Base-by-base conservation (phyloP, 176 grass and related monocot species). In the Musa troglodytarum region DNA sequence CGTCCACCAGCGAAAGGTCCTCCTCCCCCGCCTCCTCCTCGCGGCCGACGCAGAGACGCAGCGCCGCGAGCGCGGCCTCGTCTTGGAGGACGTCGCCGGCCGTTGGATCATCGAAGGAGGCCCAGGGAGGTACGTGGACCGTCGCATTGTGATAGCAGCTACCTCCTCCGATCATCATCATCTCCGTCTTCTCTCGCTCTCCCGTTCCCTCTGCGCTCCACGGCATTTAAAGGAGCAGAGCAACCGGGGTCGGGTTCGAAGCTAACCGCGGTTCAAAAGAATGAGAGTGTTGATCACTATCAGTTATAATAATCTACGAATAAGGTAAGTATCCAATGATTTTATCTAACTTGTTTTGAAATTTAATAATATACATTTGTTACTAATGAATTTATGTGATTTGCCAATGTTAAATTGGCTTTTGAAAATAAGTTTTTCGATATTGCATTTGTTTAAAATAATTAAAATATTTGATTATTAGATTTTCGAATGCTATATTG, bases 111-210 rank as follows among this genome's bases (percentile, higher is more conserved):
- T 75, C 73, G 73, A 75, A 26, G 4, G 54, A 10, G 54, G 26
- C 10, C 73, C 73, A 75, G 1, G 73, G 55, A n/a, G 73, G 73
- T 4, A 75, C 73, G 73, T 75, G 73, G 25, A 61, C 54, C 54
- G 73, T 49, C 26, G 73, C 21, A 75, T 21, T 72, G 49, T 72
- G 10, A 72, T 53, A 50, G 70, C 29, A 53, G 11, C 29, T 23
- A 7, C 52, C 70, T 54, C 70, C 9, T 9, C 50, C 20, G 20
- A 54, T 72, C 70, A 72, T 72, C 70, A 72, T 72, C 70, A 24
- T 72, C 70, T 11, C 22, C 21, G 5, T n/a, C 29, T 7, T 21
- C 13, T 61, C 57, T 19, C 6, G 12, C 54, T 57, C 54, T 57
- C 54, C 10, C 9, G 14, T 9, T 16, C 2, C 13, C 28, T 49